Conservation (phyloP, 139 green algal genomes). For the Tetraselmis chui region DNA sequence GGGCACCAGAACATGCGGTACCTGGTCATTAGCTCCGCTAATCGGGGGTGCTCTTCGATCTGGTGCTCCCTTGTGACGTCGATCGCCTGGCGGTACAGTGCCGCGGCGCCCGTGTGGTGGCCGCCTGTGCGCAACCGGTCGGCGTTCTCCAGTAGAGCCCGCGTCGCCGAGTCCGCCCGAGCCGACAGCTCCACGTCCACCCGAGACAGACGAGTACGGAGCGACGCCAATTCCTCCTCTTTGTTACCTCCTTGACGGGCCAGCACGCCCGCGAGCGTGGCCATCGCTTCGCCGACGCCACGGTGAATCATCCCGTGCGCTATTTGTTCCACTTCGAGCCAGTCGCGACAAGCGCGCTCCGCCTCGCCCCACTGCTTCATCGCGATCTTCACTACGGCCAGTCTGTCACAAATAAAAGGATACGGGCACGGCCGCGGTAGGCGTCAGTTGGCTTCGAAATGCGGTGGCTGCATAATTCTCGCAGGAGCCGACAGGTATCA, state of each 20-base stretch:
- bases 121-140: not conserved
- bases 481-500: no score
- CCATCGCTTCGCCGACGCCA: not conserved
- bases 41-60: not conserved
- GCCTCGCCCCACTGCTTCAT: not conserved
- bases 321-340: not conserved
- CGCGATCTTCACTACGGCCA: not conserved
- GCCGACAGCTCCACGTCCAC: not conserved
- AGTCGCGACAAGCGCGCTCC: not conserved
- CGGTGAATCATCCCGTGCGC: not conserved
- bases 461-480: no score
- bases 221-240: not conserved
- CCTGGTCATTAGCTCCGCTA: not conserved
- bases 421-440: no score
- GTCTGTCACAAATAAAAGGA: no score
- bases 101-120: not conserved
- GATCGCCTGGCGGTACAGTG: not conserved
- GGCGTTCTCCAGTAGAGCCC: not conserved
- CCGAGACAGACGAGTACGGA: not conserved
- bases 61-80: not conserved
- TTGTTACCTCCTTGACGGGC: not conserved
- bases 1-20: no score
- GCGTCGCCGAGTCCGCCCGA: not conserved
- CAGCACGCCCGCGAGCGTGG: not conserved
- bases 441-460: no score